phyloP scores from a whole-genome alignment of 108 stramenopile genomes.

The Nitzschia palea region DNA sequence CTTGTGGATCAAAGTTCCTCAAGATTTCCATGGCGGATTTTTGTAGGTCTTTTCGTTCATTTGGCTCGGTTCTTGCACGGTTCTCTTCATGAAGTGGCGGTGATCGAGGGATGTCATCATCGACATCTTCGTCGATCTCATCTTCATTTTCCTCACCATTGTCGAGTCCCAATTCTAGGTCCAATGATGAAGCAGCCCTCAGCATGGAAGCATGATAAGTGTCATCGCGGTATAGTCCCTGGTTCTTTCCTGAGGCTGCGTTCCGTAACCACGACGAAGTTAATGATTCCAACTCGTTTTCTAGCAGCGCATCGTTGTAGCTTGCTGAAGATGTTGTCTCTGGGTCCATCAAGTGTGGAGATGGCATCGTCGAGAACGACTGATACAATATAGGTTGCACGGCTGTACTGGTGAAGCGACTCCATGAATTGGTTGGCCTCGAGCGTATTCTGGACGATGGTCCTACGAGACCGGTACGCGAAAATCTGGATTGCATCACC shows the following conservation, averaged over 20 bases:
- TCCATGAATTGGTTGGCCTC: no score
- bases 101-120: background rate
- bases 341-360: no score
- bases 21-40: conserved; percentile 31
- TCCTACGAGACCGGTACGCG: no score
- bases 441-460: no score
- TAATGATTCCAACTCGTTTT: background rate
- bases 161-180: conserved; percentile 15
- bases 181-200: background rate
- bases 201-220: background rate
- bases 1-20: conserved; percentile 24
- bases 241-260: background rate
- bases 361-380: no score
- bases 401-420: no score
- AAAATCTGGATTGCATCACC: no score
- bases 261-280: conserved; percentile 4
- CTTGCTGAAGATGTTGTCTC: background rate
- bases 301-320: conserved; percentile 2
- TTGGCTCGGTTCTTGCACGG: background rate
- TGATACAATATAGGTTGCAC: no score
- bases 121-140: conserved; percentile 1
- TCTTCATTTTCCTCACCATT: conserved; percentile 5
- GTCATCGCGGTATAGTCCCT: no score
- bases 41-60: background rate
- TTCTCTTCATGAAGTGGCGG: background rate